Evolutionary conservation across 2,329 filamentous ascomycete species (phyloP).

Genomic region (Penicillium sp.): DNA sequence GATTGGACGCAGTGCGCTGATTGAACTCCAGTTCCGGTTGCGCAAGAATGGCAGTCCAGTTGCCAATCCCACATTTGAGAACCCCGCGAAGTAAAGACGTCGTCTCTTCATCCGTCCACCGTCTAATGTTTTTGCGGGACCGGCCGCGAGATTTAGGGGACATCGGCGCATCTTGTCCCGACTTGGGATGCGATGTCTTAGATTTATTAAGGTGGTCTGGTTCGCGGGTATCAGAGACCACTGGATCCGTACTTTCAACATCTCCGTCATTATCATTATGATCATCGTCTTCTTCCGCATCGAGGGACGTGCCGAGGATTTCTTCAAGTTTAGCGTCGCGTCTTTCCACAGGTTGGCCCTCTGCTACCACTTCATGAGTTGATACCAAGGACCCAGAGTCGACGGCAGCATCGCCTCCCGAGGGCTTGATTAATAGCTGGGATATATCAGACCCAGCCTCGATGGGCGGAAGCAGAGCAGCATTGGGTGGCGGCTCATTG

Average conservation of each 20-base stretch:
- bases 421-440: slow-evolving; percentile 37
- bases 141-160: slow-evolving; percentile 37
- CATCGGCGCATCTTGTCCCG: slow-evolving; percentile 23
- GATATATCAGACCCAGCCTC: slow-evolving; percentile 46
- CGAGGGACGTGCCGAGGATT: slow-evolving; percentile 31
- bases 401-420: slow-evolving; percentile 24
- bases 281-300: slow-evolving; percentile 16
- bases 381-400: slow-evolving; percentile 23
- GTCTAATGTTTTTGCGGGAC: slow-evolving; percentile 49
- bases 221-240: slow-evolving; percentile 9
- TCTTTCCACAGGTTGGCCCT: slow-evolving; percentile 29
- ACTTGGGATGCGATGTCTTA: slow-evolving; percentile 4
- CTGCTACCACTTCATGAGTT: slow-evolving; percentile 13
- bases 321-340: slow-evolving; percentile 37
- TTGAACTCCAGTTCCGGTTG: slow-evolving; percentile 57
- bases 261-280: slow-evolving; percentile 17
- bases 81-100: slow-evolving; percentile 56
- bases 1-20: slow-evolving; percentile 56
- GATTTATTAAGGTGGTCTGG: slow-evolving; percentile 7
- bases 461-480: slow-evolving; percentile 59
- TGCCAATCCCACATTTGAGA: slow-evolving; percentile 59
- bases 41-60: slow-evolving; percentile 60
- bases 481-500: slow-evolving; percentile 61
- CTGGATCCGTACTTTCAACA: slow-evolving; percentile 9
- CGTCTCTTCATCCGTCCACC: slow-evolving; percentile 62